Evolutionary conservation across 352 stramenopile genomes (phyloP).

Genomic region (Blastocystis sp.): DNA sequence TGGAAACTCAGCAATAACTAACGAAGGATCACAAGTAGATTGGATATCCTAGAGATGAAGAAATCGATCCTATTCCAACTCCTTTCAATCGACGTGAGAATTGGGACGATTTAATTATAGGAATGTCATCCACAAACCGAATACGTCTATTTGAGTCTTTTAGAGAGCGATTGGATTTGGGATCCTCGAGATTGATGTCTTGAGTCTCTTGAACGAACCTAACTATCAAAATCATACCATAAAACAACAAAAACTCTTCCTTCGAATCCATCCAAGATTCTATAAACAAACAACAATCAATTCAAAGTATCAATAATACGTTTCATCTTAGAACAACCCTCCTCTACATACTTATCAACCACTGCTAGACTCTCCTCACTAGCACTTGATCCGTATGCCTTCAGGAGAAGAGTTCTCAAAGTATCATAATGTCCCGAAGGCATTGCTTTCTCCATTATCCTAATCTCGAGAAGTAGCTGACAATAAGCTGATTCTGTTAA

Average conservation of each 20-base stretch:
- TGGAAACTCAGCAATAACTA: slow-evolving; percentile 4
- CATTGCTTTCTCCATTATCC: slow-evolving; percentile 41
- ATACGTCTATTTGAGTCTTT: background rate
- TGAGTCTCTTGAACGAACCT: background rate
- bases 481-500: slow-evolving; percentile 42
- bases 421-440: background rate
- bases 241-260: background rate
- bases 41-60: background rate
- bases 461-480: slow-evolving; percentile 36
- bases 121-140: slow-evolving; percentile 1
- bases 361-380: slow-evolving; percentile 14
- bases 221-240: background rate
- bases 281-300: slow-evolving; percentile 47
- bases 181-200: background rate
- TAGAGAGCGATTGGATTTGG: background rate
- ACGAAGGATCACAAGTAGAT: background rate
- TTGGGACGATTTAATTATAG: background rate
- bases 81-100: background rate
- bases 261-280: background rate
- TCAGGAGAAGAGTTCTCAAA: background rate
- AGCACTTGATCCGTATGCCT: background rate
- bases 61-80: background rate
- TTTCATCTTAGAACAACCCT: slow-evolving; percentile 2
- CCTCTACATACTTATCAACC: slow-evolving; percentile 30
- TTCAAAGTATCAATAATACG: slow-evolving; percentile 50